phyloP scores from a whole-genome alignment of 345 rosid species.

The Punica granatum region DNA sequence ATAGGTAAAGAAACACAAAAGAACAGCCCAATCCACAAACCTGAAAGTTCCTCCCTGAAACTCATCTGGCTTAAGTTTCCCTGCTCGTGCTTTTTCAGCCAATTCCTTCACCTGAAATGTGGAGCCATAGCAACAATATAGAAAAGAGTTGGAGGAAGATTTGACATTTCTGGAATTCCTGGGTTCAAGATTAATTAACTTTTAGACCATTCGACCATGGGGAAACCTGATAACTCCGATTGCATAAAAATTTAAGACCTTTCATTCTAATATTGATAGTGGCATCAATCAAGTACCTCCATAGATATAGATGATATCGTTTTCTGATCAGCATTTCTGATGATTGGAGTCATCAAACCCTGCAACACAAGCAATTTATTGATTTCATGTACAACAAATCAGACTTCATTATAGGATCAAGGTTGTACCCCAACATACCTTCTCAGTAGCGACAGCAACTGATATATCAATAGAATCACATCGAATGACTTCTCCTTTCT shows the following conservation, averaged over 20 bases:
- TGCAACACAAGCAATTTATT: conserved; percentile 20
- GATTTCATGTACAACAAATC: neutral
- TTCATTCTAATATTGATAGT: neutral
- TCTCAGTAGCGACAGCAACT: conserved; percentile 95
- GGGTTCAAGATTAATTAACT: neutral
- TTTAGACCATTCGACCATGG: neutral
- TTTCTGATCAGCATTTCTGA: conserved; percentile 90
- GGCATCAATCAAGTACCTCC: conserved; percentile 53
- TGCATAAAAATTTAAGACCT: neutral
- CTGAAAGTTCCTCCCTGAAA: conserved; percentile 99
- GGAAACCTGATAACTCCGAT: neutral
- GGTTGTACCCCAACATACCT: conserved; percentile 37
- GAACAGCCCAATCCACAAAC: conserved; percentile 19
- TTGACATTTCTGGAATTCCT: neutral
- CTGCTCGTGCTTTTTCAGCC: conserved; percentile 87
- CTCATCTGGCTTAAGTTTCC: conserved; percentile 84
- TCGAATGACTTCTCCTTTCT: conserved; percentile 58
- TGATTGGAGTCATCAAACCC: conserved; percentile 96
- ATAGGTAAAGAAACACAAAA: neutral
- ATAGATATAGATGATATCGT: conserved; percentile 72
- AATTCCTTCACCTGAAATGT: conserved; percentile 73
- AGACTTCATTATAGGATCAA: neutral
- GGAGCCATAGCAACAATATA: neutral
- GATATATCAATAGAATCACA: conserved; percentile 80
- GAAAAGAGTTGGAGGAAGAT: no score